phyloP scores from a whole-genome alignment of 2,329 filamentous ascomycete genomes.

The Plectosphaerella sp. region DNA sequence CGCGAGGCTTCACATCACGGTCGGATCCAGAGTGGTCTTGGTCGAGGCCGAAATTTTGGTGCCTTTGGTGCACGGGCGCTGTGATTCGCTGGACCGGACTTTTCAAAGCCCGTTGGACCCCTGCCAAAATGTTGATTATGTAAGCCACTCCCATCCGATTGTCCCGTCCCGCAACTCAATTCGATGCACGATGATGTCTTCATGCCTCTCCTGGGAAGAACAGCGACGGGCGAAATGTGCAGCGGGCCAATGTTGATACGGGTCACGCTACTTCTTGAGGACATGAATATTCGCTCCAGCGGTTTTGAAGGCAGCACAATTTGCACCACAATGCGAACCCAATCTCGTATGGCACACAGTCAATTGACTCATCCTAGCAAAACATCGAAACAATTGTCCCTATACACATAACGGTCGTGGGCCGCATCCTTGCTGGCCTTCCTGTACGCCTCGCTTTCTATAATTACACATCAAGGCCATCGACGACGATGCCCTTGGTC shows the following conservation, averaged over 20 bases:
- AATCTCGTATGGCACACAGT: too few relatives aligned
- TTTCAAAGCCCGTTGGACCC: too few relatives aligned
- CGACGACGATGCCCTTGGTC: slow-evolving; percentile 80
- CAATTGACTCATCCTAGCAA: too few relatives aligned
- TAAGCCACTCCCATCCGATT: background rate
- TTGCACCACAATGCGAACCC: too few relatives aligned
- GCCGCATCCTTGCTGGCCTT: background rate
- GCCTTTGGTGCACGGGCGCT: background rate
- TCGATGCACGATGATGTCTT: too few relatives aligned
- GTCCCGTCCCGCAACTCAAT: too few relatives aligned
- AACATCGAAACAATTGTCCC: background rate
- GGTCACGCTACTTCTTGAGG: too few relatives aligned
- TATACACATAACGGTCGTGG: background rate
- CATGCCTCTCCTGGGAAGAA: too few relatives aligned
- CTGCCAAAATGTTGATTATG: background rate
- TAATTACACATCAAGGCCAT: slow-evolving; percentile 73
- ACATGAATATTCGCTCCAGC: too few relatives aligned
- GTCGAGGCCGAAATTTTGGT: background rate
- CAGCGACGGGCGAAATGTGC: too few relatives aligned
- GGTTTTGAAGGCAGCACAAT: too few relatives aligned
- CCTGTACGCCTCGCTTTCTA: slow-evolving; percentile 2
- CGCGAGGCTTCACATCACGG: background rate
- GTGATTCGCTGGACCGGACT: slow-evolving; percentile 9
- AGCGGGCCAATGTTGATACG: too few relatives aligned
- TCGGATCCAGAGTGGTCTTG: slow-evolving; percentile 9